A percentile compares a stretch with the other conserved stretches of the same genome.
Conservation (phyloP, 2,329 filamentous ascomycete species). For the Phialemonium atrogriseum region DNA sequence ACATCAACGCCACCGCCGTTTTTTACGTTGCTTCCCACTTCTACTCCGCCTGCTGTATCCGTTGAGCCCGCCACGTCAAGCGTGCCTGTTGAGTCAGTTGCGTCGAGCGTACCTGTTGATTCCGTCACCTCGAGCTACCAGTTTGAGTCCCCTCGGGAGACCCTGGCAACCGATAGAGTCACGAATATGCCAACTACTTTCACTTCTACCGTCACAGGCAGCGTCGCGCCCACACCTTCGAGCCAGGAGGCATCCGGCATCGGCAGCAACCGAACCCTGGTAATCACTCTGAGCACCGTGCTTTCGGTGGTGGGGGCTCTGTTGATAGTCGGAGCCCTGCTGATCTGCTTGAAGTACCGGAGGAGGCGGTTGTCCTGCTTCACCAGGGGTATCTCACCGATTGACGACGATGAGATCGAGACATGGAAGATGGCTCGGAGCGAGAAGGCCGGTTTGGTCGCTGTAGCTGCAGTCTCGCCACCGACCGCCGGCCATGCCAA, state of each 20-base stretch:
- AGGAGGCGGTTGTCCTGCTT: constrained; percentile 33
- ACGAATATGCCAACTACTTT: constrained; percentile 11
- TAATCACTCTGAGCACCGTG: constrained; percentile 43
- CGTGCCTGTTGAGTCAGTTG: too few species aligned
- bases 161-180: too few species aligned
- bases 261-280: constrained; percentile 29
- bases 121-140: too few species aligned
- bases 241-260: constrained; percentile 9
- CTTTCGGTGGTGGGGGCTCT: constrained; percentile 36
- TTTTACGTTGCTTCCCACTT: too few species aligned
- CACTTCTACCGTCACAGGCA: constrained; percentile 3
- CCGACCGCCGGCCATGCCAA: constrained; percentile 19
- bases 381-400: constrained; percentile 49
- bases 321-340: constrained; percentile 24
- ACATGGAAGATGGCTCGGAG: constrained; percentile 43
- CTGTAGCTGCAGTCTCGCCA: constrained; percentile 8
- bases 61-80: too few species aligned
- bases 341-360: constrained; percentile 30
- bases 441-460: constrained; percentile 12
- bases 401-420: constrained; percentile 58
- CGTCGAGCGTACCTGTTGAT: too few species aligned
- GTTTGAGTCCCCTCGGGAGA: too few species aligned
- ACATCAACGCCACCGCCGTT: too few species aligned
- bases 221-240: constrained; percentile 1
- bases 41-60: too few species aligned